These are phyloP conservation scores for Firmiana major DNA, from an alignment of 345 rosid species.

Conservation along the genomic window DNA sequence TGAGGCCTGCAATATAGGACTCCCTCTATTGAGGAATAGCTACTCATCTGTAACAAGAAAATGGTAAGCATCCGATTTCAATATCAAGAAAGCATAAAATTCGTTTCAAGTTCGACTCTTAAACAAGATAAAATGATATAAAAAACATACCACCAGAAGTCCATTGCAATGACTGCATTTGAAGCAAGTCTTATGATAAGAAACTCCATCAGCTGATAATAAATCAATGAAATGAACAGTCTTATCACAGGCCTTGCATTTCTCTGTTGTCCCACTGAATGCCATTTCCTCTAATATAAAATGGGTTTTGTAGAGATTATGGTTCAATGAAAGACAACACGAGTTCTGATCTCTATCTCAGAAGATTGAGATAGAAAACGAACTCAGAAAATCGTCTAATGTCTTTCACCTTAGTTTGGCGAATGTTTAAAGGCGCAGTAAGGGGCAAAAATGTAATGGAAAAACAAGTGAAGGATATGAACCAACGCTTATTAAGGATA, in stretches of 20 bases:
- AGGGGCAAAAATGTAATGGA: background rate
- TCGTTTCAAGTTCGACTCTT: background rate
- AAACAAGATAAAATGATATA: too few relatives aligned
- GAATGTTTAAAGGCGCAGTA: background rate
- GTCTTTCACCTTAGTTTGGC: background rate
- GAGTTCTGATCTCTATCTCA: background rate
- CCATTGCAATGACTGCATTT: constrained; percentile 87
- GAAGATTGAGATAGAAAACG: background rate
- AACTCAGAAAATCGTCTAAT: background rate
- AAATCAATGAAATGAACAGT: constrained; percentile 65
- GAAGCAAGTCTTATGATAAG: constrained; percentile 85
- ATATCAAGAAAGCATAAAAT: background rate
- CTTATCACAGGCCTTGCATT: constrained; percentile 87
- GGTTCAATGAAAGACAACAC: background rate
- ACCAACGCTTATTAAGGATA: background rate
- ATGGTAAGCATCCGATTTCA: background rate
- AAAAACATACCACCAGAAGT: constrained; percentile 54
- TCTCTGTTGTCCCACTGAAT: constrained; percentile 61
- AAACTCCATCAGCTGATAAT: constrained; percentile 67
- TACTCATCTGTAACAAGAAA: constrained; percentile 47
- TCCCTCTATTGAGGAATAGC: constrained; percentile 70
- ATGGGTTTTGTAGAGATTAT: too few relatives aligned
- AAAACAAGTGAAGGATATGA: background rate
- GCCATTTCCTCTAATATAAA: too few relatives aligned
- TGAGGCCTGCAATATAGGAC: constrained; percentile 82